Base-by-base conservation (phyloP, 1,284 basidiomycete genomes). In the Mixia osmundae region DNA sequence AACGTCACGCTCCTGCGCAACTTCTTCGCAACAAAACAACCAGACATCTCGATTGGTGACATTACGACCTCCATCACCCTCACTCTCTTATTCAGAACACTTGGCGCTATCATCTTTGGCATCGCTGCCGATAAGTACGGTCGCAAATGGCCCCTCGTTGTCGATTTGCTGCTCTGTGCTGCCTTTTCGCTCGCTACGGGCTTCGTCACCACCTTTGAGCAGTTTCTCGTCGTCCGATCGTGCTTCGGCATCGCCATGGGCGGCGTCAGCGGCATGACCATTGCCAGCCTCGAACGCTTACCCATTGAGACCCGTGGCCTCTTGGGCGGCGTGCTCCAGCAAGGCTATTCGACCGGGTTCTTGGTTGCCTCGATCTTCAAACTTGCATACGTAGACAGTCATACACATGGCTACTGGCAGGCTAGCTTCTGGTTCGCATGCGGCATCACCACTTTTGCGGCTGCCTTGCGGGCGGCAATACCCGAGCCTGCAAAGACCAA, bases 241-340 rank as follows among this genome's bases (percentile, higher is more conserved):
- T 42, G 58, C 30, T 83, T 83, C 49, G 79, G 78, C 46, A 66
- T 87, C 37, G 73, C 71, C 5, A 91, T 91, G 83, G 80, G 60
- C 12, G 60, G 61, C 4, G 60, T 62, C 25, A 62, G 60, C 57
- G n/a, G n/a, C n/a, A n/a, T n/a, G n/a, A n/a, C n/a, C n/a, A n/a
- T n/a, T n/a, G n/a, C n/a, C n/a, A n/a, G 76, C 0, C 68, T 95
- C 10, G 89, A 94, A 55, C 85, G 80, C 54, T 66, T 94, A 18
- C 85, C 87, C 0, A 69, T 76, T 20, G 75, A 77, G 43, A 66
- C 72, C 2, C 74, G 89, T 54, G 89, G 89, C 25, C 59, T 94
- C 3, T 74, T 72, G 12, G 76, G 71, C 12, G 89, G 89, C 25
- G 61, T 94, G 38, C 54, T 83, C 3, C 80, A 85, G 47, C 69